Evolutionary conservation across 2,329 filamentous ascomycete species (phyloP), one percentile per base, ranked within the genome.

Genomic region (Diaporthe longicolla): DNA sequence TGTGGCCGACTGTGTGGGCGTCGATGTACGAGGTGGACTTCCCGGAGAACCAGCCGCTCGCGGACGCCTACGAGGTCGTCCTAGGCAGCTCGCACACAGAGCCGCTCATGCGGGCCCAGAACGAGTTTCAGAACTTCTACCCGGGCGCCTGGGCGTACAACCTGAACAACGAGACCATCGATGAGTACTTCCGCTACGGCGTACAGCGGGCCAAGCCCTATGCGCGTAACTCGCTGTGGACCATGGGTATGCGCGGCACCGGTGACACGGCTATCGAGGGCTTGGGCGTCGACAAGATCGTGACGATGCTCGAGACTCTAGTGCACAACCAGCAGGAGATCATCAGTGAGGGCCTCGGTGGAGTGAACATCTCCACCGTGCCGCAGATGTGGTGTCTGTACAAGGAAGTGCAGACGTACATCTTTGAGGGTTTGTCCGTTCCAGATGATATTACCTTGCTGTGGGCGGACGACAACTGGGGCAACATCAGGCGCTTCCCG

Each of bases 361-460:
- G 76, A 7, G 82, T 86, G 4, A 81, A 89, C 59, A 84, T 88
- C 50, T 81, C 86, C 5, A 83, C 86, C 1, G 88, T 92, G 0
- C 92, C 92, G 8, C 92, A 94, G 81, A 87, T 92, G 82, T 94
- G 92, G 92, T 93, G 91, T 77, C 82, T 94, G 75, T 94, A 94
- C 82, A 94, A 93, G 79, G 92, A 94, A 79, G 92, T 94, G 2
- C 91, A 92, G 82, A 88, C 89, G 9, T 94, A 94, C 80, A 90
- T 92, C 73, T 89, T 92, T 73, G 85, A 89, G 21, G 92, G 92
- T 1, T 86, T 94, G 79, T 84, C 90, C 71, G 84, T 86, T 2
- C 91, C 92, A 0, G 91, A 93, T 50, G 88, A 93, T 78, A 88
- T 94, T 37, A 93, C 90, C 1, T 84, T 94, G 32, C 85, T 93